Base-by-base conservation (phyloP, 371 early-diverging fungal species). In the Apophysomyces variabilis region DNA sequence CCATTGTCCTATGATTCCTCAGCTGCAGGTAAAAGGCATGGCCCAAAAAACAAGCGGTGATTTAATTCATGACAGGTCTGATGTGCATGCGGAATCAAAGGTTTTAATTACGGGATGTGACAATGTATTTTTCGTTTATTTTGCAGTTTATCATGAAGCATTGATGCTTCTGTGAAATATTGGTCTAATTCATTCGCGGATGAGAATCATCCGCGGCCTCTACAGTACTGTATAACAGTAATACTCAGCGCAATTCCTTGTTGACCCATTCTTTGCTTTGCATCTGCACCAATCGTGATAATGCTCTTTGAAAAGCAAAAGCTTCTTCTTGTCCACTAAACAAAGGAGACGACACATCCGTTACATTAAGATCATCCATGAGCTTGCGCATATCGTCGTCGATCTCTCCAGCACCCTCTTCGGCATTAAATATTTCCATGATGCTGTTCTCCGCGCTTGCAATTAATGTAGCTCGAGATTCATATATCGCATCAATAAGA, bases 301-400 rank as follows among this genome's bases (percentile, higher is more conserved):
- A 75, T 2, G 96, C 95, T 60, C 98, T 84, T 72, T 93, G 91
- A 67, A 96, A 96, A n/a, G 98, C 97, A 88, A 98, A 98, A 8
- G 90, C 87, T 71, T 96, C 98, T 74, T 98, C 98, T 56, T 94
- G 92, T 12, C 94, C 96, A 8, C 92, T 87, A 72, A 93, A 92
- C 41, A 93, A 83, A 0, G 91, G 85, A 21, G 87, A 88, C 44
- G 84, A 79, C 59, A 83, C 69, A 65, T 84, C 78, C 26, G 79
- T 73, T 4, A 83, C 69, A 43, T 80, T 72, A 39, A 70, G 64
- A n/a, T 68, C 66, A 67, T 82, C 81, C 65, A 77, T 71, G 71
- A 76, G 70, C n/a, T 71, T 63, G 3, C 76, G 71, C 78, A 79
- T 72, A 9, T 74, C 66, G 36, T 72, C 78, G 26, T 78, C 72